Percentiles rank a stretch among this genome's conserved stretches.
Conservation (phyloP, 1,284 basidiomycete species). For the Pascua guehoae region DNA sequence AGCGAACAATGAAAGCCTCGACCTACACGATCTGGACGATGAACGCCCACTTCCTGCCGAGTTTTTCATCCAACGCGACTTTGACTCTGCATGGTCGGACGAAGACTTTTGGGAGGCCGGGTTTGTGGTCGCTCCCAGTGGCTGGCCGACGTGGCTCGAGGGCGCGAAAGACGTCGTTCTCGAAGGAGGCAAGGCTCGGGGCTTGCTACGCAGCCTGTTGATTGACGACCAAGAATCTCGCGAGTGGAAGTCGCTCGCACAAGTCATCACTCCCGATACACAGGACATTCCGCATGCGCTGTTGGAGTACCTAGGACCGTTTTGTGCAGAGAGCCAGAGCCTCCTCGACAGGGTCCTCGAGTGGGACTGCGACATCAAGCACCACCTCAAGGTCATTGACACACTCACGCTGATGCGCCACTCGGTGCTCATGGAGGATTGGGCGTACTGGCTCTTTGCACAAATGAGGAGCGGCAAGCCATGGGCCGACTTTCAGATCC, state of each 20-base stretch:
- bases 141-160: slow-evolving; percentile 39
- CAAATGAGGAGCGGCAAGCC: slow-evolving; percentile 60
- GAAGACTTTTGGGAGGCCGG: slow-evolving; percentile 74
- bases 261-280: slow-evolving; percentile 1
- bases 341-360: slow-evolving; percentile 60
- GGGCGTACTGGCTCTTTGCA: slow-evolving; percentile 65
- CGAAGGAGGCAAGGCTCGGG: slow-evolving; percentile 72
- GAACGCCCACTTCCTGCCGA: slow-evolving; percentile 60
- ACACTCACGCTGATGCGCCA: slow-evolving; percentile 71
- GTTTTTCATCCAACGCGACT: slow-evolving; percentile 72
- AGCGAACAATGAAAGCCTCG: slow-evolving; percentile 15
- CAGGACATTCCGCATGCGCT: slow-evolving; percentile 54
- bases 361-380: slow-evolving; percentile 66
- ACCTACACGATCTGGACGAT: slow-evolving; percentile 49
- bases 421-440: slow-evolving; percentile 61
- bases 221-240: slow-evolving; percentile 12
- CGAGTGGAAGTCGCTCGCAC: slow-evolving; percentile 31
- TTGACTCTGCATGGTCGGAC: slow-evolving; percentile 62
- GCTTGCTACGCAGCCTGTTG: slow-evolving; percentile 59
- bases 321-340: slow-evolving; percentile 58
- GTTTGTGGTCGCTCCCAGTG: slow-evolving; percentile 58
- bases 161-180: slow-evolving; percentile 56
- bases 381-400: slow-evolving; percentile 68
- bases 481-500: slow-evolving; percentile 79
- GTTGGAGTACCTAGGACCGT: slow-evolving; percentile 54